phyloP scores from a whole-genome alignment of 176 grass and related monocot genomes.

The Typha latifolia region DNA sequence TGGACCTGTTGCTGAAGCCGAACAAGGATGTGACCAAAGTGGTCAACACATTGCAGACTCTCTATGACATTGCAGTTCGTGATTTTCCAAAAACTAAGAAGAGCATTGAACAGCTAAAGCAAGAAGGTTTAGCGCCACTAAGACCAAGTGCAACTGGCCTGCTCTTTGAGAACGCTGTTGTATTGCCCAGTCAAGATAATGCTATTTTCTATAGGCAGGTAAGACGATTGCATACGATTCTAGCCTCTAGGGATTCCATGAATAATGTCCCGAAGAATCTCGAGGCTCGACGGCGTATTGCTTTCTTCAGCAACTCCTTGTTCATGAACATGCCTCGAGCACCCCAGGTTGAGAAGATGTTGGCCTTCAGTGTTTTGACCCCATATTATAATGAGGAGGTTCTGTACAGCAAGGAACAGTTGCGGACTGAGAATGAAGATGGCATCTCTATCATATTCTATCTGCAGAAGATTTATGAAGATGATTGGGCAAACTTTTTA shows the following conservation, averaged over 20 bases:
- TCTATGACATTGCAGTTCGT: conserved; percentile 63
- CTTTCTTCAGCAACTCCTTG: conserved; percentile 98
- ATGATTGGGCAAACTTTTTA: conserved; percentile 89
- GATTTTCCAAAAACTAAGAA: conserved; percentile 62
- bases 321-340: conserved; percentile 99
- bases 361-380: conserved; percentile 79
- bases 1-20: conserved; percentile 46
- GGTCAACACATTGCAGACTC: conserved; percentile 76
- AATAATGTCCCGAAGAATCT: conserved; percentile 74
- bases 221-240: conserved; percentile 74
- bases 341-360: conserved; percentile 83
- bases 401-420: conserved; percentile 69
- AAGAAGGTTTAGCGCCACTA: conserved; percentile 34
- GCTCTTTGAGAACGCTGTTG: conserved; percentile 74
- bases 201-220: conserved; percentile 77
- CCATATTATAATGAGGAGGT: conserved; percentile 96
- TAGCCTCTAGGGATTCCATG: conserved; percentile 92
- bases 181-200: conserved; percentile 34
- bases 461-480: conserved; percentile 92
- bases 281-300: conserved; percentile 68
- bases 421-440: conserved; percentile 91
- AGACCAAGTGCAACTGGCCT: conserved; percentile 30
- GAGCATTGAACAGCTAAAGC: conserved; percentile 46
- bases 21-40: conserved; percentile 69
- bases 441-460: conserved; percentile 95